Evolutionary conservation across 495 filamentous ascomycete species (phyloP).

Genomic region (Hyaloscypha finlandica): DNA sequence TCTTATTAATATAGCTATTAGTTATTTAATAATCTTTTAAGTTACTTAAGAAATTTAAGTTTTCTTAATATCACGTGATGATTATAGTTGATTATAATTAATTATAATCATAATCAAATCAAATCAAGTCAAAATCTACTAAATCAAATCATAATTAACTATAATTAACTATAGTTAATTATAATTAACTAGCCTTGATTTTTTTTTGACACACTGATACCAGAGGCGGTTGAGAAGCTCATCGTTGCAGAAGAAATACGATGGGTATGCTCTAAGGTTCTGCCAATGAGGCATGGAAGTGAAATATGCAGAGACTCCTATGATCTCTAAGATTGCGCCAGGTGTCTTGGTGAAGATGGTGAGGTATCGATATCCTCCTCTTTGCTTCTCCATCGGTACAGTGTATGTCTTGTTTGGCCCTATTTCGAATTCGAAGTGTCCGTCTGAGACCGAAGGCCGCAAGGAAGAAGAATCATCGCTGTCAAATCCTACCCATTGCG

Average conservation of each 20-base stretch:
- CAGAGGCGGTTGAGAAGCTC: slow-evolving; percentile 60
- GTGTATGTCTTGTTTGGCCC: not conserved
- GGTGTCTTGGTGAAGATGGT: slow-evolving; percentile 1
- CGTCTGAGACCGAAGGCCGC: slow-evolving; percentile 3
- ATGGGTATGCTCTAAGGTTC: slow-evolving; percentile 46
- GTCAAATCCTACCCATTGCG: slow-evolving; percentile 6
- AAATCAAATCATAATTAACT: too few relatives aligned
- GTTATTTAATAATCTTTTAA: too few relatives aligned
- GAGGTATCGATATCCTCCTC: slow-evolving; percentile 15
- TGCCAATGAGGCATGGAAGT: slow-evolving; percentile 57
- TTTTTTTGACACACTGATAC: too few relatives aligned
- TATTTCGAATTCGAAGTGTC: not conserved
- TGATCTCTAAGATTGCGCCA: not conserved
- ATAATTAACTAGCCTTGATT: too few relatives aligned
- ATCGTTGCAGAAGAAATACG: slow-evolving; percentile 61
- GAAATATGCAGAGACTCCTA: slow-evolving; percentile 48
- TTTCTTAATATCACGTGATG: too few relatives aligned
- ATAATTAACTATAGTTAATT: too few relatives aligned
- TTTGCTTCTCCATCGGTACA: not conserved
- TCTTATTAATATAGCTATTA: too few relatives aligned
- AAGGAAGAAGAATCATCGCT: slow-evolving; percentile 8
- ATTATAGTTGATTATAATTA: too few relatives aligned
- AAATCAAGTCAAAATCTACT: too few relatives aligned
- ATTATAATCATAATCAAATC: too few relatives aligned
- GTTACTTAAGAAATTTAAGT: too few relatives aligned